Base-by-base conservation (phyloP, 1,284 basidiomycete species). In the Melanopsichium pennsylvanicum region DNA sequence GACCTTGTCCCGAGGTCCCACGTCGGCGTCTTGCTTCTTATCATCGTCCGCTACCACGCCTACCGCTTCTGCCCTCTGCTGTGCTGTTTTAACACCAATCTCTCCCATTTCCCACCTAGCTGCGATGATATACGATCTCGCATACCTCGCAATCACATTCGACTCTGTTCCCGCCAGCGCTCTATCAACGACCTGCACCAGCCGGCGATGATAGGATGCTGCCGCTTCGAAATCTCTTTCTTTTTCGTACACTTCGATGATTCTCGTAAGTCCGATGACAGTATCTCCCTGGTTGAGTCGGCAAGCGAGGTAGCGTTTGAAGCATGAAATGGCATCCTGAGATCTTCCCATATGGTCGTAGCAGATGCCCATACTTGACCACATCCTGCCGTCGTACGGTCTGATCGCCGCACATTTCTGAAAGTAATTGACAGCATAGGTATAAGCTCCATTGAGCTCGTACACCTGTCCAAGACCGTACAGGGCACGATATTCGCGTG, bases 401-500 rank as follows among this genome's bases (percentile, higher is more conserved):
- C 94, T 61, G 59, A 97, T 85, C 21, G 93, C 90, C 16, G 93
- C 94, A 2, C 96, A 94, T 76, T 92, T 89, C 78, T 97, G 94
- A 80, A 95, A 97, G 83, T 98, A 98, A 82, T 96, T 89, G 41
- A 98, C 85, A 2, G 95, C 91, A 83, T 97, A 97, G 78, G 92
- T 89, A 68, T 93, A 92, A 89, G 97, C 97, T 76, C 91, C 93
- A 61, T 97, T 85, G 31, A 98, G 85, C 80, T 97, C 95, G 81
- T 98, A 99, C 16, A 94, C 93, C 81, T 98, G 95, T 1, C 94
- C 96, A 41, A 99, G 88, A 19, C 96, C 96, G 82, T 96, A 97
- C 95, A 96, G 98, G 8, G 95, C 94, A 56, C 96, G 84, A 79
- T 97, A 97, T 44, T 78, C 76, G 81, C 97, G 96, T 44, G 92